A percentile compares a stretch with the other conserved stretches of the same genome.
Evolutionary conservation across 495 filamentous ascomycete genomes (phyloP).

Genomic region (Pseudoneurospora amorphoporcata): DNA sequence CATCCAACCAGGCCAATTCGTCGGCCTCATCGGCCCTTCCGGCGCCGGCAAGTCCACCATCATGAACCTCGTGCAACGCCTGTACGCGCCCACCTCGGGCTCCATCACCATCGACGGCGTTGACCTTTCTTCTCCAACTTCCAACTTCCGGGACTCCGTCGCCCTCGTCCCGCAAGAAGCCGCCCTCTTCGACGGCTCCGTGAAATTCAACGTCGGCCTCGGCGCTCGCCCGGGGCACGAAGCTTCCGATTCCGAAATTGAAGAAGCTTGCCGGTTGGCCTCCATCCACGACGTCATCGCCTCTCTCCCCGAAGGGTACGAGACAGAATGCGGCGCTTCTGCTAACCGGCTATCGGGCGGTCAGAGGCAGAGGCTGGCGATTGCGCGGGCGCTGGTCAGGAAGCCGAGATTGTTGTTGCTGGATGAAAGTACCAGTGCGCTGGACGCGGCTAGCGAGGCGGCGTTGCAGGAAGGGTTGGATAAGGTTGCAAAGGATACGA

Average conservation of each 20-base stretch:
- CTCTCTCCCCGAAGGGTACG: constrained; percentile 49
- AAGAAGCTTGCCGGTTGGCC: constrained; percentile 45
- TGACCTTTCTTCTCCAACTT: constrained; percentile 28
- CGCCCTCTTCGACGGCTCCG: constrained; percentile 38
- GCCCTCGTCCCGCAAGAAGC: constrained; percentile 55
- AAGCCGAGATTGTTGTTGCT: constrained; percentile 74
- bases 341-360: constrained; percentile 44
- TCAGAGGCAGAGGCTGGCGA: constrained; percentile 59
- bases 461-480: constrained; percentile 65
- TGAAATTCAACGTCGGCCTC: constrained; percentile 47
- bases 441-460: constrained; percentile 63
- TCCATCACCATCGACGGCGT: constrained; percentile 40
- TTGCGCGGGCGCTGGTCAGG: constrained; percentile 68
- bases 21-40: constrained; percentile 56
- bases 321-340: constrained; percentile 45
- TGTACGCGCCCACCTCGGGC: constrained; percentile 48
- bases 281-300: constrained; percentile 50
- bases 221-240: constrained; percentile 35
- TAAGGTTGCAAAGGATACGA: constrained; percentile 57
- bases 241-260: constrained; percentile 38
- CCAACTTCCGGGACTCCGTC: constrained; percentile 40
- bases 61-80: constrained; percentile 50
- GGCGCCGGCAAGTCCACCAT: constrained; percentile 68
- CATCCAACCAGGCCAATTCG: constrained; percentile 54
- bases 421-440: constrained; percentile 74